A percentile compares a stretch with the other conserved stretches of the same genome.
Evolutionary conservation across 306 rosid genomes (phyloP).

Genomic region (Dalbergia cultrata): DNA sequence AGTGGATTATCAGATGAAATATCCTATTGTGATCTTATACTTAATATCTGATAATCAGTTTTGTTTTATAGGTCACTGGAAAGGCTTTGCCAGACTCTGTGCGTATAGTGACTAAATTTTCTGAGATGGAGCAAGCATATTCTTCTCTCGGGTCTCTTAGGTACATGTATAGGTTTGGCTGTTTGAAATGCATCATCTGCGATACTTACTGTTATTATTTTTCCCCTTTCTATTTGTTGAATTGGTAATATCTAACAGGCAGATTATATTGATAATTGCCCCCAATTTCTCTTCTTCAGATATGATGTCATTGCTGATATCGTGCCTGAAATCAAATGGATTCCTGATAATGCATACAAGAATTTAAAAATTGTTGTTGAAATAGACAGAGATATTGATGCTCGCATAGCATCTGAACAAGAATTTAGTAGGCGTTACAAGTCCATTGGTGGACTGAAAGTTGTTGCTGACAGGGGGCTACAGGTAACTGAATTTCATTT

Average conservation of each 20-base stretch:
- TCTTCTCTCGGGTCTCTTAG: constrained; percentile 77
- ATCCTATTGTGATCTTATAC: constrained; percentile 15
- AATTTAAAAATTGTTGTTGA: constrained; percentile 87
- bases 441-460: constrained; percentile 73
- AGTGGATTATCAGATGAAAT: constrained; percentile 17
- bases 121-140: constrained; percentile 83
- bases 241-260: neutral
- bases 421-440: constrained; percentile 84
- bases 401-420: constrained; percentile 67
- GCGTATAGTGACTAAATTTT: constrained; percentile 72
- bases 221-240: constrained; percentile 6
- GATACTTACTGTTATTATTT: neutral
- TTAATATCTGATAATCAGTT: constrained; percentile 16
- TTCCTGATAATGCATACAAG: constrained; percentile 78
- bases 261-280: constrained; percentile 41
- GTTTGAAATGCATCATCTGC: constrained; percentile 26
- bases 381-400: constrained; percentile 83
- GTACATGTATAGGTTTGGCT: constrained; percentile 51
- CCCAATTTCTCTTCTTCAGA: constrained; percentile 61
- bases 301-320: constrained; percentile 90
- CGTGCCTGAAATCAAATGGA: constrained; percentile 89
- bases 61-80: constrained; percentile 70
- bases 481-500: constrained; percentile 68
- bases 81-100: constrained; percentile 86
- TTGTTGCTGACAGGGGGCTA: constrained; percentile 84